Conservation (phyloP, 805 yeast species). For the Sugiyamaella marilandica region DNA sequence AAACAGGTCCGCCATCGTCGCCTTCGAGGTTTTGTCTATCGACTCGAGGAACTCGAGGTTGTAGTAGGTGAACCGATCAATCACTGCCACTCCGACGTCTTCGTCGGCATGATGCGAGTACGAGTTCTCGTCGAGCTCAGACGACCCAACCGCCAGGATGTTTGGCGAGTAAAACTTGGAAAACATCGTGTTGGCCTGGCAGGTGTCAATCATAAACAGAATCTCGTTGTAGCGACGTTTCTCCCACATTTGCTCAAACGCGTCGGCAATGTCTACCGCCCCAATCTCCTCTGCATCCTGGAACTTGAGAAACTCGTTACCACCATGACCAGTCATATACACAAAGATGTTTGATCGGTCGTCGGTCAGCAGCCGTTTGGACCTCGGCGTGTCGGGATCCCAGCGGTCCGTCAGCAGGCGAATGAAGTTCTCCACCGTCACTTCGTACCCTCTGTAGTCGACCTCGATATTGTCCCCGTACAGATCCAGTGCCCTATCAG, state of each 20-base stretch:
- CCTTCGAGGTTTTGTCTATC: slow-evolving; percentile 67
- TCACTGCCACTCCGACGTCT: slow-evolving; percentile 96
- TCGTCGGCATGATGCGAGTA: slow-evolving; percentile 94
- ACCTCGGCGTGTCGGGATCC: slow-evolving; percentile 90
- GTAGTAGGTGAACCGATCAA: slow-evolving; percentile 91
- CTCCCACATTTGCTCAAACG: slow-evolving; percentile 94
- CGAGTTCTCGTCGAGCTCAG: slow-evolving; percentile 80
- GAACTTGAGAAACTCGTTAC: slow-evolving; percentile 92
- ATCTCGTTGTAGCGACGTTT: slow-evolving; percentile 93
- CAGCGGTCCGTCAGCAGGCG: slow-evolving; percentile 90
- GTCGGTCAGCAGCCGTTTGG: slow-evolving; percentile 85
- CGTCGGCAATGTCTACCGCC: slow-evolving; percentile 93
- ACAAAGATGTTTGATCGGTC: slow-evolving; percentile 91
- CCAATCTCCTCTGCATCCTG: slow-evolving; percentile 99
- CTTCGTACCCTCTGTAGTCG: slow-evolving; percentile 96
- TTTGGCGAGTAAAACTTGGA: slow-evolving; percentile 89
- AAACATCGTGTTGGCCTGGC: slow-evolving; percentile 98
- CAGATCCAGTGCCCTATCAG: slow-evolving; percentile 84
- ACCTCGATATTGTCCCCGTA: slow-evolving; percentile 95
- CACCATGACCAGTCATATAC: slow-evolving; percentile 98
- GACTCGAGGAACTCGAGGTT: slow-evolving; percentile 83
- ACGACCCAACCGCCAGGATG: slow-evolving; percentile 87
- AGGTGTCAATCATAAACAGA: slow-evolving; percentile 96
- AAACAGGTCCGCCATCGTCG: slow-evolving; percentile 77
- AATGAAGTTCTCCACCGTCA: slow-evolving; percentile 94